Conservation (phyloP, 768 basidiomycete species). For the Leccinum barrowsii region DNA sequence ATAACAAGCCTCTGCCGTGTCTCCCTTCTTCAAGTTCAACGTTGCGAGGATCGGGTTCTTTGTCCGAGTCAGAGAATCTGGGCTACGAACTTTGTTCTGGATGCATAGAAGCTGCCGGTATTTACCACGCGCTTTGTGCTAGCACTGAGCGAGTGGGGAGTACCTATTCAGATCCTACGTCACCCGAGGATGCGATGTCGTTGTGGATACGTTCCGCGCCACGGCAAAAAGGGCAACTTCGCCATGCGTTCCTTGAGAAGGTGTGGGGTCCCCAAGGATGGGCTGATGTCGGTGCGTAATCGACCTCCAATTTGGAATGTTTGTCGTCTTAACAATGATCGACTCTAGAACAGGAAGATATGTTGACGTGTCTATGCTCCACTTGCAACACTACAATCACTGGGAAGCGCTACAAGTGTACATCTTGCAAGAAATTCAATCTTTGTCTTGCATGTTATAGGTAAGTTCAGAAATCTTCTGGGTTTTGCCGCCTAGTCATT, state of each 20-base stretch:
- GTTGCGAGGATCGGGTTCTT: not conserved
- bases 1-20: constrained; percentile 46
- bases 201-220: constrained; percentile 67
- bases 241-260: constrained; percentile 86
- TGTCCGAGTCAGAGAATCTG: constrained; percentile 5
- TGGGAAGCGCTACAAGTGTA: constrained; percentile 78
- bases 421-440: constrained; percentile 73
- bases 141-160: constrained; percentile 32
- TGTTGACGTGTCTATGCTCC: constrained; percentile 62
- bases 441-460: constrained; percentile 83
- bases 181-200: constrained; percentile 54
- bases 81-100: constrained; percentile 85
- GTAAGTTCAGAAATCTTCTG: constrained; percentile 35
- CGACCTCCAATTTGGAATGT: not conserved
- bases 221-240: constrained; percentile 65
- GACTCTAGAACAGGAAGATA: constrained; percentile 69
- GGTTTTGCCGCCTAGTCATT: not conserved
- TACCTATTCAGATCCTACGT: constrained; percentile 38
- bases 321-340: constrained; percentile 1
- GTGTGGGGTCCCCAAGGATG: constrained; percentile 81
- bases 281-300: constrained; percentile 79
- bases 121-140: constrained; percentile 70
- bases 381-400: constrained; percentile 68
- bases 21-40: constrained; percentile 32
- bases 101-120: constrained; percentile 76